phyloP scores from a whole-genome alignment of 2,329 filamentous ascomycete species.

The Drechslerella stenobrocha region DNA sequence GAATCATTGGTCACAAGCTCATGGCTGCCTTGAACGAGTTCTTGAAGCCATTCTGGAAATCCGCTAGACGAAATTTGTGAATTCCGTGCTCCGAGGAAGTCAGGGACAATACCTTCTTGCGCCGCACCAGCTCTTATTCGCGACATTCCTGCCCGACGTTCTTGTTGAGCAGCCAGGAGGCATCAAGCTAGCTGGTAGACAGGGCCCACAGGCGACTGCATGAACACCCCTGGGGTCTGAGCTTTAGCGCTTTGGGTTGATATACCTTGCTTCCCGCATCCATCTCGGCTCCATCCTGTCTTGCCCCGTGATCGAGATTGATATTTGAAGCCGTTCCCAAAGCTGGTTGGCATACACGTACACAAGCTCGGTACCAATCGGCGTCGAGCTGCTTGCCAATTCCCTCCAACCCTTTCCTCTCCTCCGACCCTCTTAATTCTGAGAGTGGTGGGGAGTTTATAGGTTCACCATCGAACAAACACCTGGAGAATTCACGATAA shows the following conservation, averaged over 20 bases:
- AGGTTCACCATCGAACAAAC: not conserved
- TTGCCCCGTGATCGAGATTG: conserved; percentile 36
- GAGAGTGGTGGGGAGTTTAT: conserved; percentile 16
- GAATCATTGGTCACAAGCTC: conserved; percentile 32
- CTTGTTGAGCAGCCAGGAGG: conserved; percentile 43
- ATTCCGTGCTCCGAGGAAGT: conserved; percentile 44
- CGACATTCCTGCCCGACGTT: conserved; percentile 47
- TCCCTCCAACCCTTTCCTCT: conserved; percentile 5
- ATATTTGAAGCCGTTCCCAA: not conserved
- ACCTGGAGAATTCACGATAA: conserved; percentile 23
- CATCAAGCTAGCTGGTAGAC: conserved; percentile 20
- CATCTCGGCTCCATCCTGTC: conserved; percentile 31
- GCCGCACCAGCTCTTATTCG: conserved; percentile 32
- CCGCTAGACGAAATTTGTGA: conserved; percentile 31
- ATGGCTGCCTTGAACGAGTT: conserved; percentile 38
- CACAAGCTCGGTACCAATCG: conserved; percentile 16
- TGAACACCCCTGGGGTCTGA: conserved; percentile 27
- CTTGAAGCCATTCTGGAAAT: conserved; percentile 30
- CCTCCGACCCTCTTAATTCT: conserved; percentile 2
- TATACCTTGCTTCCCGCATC: conserved; percentile 12
- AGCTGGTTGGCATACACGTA: conserved; percentile 34
- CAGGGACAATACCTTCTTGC: conserved; percentile 38
- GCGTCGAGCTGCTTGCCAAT: conserved; percentile 22
- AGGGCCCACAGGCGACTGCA: conserved; percentile 44
- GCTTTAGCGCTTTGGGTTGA: conserved; percentile 28